These are phyloP conservation scores for Colletotrichum theobromicola DNA, from an alignment of 2,329 filamentous ascomycete genomes.

Conservation along the genomic window DNA sequence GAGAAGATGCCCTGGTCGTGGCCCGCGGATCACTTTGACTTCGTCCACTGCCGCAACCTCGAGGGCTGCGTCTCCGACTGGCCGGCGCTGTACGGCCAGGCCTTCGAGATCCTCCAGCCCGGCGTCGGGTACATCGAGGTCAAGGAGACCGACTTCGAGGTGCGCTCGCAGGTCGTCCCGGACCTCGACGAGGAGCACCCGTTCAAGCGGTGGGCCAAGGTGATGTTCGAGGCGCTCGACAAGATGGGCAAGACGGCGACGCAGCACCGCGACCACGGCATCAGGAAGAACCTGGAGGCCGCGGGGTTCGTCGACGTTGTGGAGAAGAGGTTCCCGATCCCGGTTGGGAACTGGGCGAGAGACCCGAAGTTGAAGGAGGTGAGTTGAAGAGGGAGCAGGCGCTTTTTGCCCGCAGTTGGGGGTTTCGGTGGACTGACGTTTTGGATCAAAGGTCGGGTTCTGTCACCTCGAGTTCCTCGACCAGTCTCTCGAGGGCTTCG, in stretches of 20 bases:
- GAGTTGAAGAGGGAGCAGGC: too few relatives aligned
- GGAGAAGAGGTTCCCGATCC: slow-evolving; percentile 20
- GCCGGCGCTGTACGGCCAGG: slow-evolving; percentile 31
- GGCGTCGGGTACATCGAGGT: slow-evolving; percentile 38
- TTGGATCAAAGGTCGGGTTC: too few relatives aligned
- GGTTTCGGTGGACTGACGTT: too few relatives aligned
- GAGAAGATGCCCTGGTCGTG: slow-evolving; percentile 53
- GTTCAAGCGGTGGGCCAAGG: slow-evolving; percentile 27
- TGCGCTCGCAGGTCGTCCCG: slow-evolving; percentile 24
- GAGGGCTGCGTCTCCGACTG: slow-evolving; percentile 60
- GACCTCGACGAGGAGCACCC: slow-evolving; percentile 3
- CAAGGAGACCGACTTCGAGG: slow-evolving; percentile 22
- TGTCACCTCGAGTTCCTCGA: slow-evolving; percentile 26
- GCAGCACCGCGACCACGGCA: slow-evolving; percentile 24
- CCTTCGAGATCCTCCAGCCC: slow-evolving; percentile 50
- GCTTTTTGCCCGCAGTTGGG: too few relatives aligned
- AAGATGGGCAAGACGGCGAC: slow-evolving; percentile 34
- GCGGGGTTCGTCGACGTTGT: slow-evolving; percentile 27
- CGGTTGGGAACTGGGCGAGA: slow-evolving; percentile 18
- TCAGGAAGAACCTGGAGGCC: slow-evolving; percentile 24
- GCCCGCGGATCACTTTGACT: slow-evolving; percentile 57
- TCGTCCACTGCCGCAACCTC: slow-evolving; percentile 62
- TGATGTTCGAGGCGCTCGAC: slow-evolving; percentile 31
- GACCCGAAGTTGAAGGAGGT: slow-evolving; percentile 14
- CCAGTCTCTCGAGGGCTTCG: slow-evolving; percentile 32